Conservation (phyloP, 495 filamentous ascomycete species). For the Chaetomium cochliodes region DNA sequence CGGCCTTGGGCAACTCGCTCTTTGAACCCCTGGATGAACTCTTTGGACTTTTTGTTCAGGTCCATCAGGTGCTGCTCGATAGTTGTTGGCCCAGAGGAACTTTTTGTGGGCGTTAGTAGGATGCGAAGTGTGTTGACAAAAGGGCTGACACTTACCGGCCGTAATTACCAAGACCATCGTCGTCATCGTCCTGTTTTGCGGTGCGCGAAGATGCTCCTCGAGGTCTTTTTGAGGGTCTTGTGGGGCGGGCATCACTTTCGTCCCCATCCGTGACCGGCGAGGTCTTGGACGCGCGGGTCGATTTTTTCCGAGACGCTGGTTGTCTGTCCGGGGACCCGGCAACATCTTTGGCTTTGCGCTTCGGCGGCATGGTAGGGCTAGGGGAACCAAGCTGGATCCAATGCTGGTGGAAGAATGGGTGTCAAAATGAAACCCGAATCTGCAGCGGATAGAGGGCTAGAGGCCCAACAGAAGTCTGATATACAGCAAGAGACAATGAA, state of each 20-base stretch:
- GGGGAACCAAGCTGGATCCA: neutral
- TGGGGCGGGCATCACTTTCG: slow-evolving; percentile 8
- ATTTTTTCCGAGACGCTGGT: neutral
- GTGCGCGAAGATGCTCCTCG: slow-evolving; percentile 9
- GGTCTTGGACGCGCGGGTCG: neutral
- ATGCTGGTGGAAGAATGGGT: neutral
- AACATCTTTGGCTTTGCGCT: slow-evolving; percentile 24
- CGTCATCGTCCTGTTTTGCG: slow-evolving; percentile 1
- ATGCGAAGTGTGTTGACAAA: neutral
- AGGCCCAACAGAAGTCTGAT: neutral
- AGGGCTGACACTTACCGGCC: neutral
- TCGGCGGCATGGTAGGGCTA: slow-evolving; percentile 24
- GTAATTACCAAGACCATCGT: slow-evolving; percentile 10
- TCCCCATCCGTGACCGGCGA: neutral
- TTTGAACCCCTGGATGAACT: slow-evolving; percentile 37
- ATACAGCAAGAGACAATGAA: too few species aligned
- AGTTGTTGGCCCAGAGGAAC: slow-evolving; percentile 20
- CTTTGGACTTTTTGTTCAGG: slow-evolving; percentile 32
- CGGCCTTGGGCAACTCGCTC: slow-evolving; percentile 26
- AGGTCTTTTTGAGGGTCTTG: slow-evolving; percentile 19
- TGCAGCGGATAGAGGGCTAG: neutral
- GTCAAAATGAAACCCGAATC: neutral
- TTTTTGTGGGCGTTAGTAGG: neutral
- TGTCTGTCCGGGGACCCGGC: neutral
- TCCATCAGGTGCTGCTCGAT: slow-evolving; percentile 31